These are phyloP conservation scores for Crithidia thermophila DNA, from an alignment of 208 protist genomes.

Conservation along the genomic window DNA sequence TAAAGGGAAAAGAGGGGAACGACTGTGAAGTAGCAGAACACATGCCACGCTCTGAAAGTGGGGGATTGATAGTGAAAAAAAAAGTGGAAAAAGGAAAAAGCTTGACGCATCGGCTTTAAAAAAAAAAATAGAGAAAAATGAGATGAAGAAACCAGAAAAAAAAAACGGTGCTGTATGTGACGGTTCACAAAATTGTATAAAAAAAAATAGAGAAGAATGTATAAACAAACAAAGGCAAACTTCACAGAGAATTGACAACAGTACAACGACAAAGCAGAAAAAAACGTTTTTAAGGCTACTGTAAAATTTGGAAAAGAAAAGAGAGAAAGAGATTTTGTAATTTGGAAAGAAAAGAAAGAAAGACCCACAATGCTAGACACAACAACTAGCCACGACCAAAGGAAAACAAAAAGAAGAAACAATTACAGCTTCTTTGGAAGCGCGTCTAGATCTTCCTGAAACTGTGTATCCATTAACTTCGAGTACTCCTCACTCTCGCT, in stretches of 20 bases:
- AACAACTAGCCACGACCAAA: slow-evolving; percentile 2
- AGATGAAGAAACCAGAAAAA: neutral
- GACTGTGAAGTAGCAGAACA: no score
- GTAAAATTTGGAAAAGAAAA: neutral
- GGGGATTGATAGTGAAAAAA: no score
- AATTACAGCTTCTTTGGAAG: neutral
- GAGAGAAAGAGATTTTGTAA: neutral
- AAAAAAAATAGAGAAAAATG: neutral
- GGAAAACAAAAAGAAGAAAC: neutral
- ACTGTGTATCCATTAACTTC: slow-evolving; percentile 7
- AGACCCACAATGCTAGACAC: neutral
- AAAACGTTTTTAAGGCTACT: slow-evolving; percentile 1
- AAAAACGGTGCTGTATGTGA: neutral
- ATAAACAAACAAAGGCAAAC: slow-evolving; percentile 3
- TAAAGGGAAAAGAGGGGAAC: no score
- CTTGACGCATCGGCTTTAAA: neutral
- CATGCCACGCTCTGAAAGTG: no score
- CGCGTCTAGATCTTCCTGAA: no score
- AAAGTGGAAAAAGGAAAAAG: neutral
- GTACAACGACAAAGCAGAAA: neutral
- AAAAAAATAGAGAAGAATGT: slow-evolving; percentile 5
- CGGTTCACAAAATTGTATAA: no score
- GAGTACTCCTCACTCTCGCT: slow-evolving; percentile 14
- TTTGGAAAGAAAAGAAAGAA: neutral
- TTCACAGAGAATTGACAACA: neutral